phyloP scores from a whole-genome alignment of 2,329 filamentous ascomycete species.

The Apiospora marii region DNA sequence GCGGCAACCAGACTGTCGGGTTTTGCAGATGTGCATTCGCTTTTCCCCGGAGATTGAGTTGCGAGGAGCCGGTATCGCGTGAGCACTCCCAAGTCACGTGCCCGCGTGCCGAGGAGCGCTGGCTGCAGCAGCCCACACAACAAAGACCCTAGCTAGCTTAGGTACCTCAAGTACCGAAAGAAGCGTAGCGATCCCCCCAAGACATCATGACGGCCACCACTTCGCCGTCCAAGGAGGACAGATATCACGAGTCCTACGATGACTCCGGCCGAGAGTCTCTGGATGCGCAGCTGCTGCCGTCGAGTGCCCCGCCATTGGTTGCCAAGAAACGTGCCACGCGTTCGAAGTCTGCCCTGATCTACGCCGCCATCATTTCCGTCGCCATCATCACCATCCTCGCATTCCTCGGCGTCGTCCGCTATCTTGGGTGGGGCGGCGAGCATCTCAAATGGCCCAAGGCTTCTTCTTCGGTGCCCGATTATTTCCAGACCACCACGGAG shows the following conservation, averaged over 20 bases:
- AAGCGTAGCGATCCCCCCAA: neutral
- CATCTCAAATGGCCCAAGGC: neutral
- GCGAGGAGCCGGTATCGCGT: neutral
- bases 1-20: neutral
- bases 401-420: neutral
- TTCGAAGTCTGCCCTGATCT: neutral
- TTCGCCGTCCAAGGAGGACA: neutral
- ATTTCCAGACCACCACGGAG: constrained; percentile 69
- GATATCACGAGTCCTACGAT: neutral
- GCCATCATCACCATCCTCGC: neutral
- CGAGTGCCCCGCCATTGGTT: neutral
- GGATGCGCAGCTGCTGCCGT: neutral
- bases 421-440: neutral
- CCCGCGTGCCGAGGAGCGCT: neutral
- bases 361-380: neutral
- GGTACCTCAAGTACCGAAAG: neutral
- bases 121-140: neutral
- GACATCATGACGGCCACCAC: constrained; percentile 1
- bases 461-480: constrained; percentile 56
- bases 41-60: neutral
- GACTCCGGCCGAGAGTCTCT: constrained; percentile 7
- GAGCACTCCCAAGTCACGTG: neutral
- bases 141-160: neutral
- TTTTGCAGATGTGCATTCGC: neutral
- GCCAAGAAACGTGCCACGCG: neutral